phyloP scores from a whole-genome alignment of 2,329 filamentous ascomycete species.

The Clarireedia homoeocarpa region DNA sequence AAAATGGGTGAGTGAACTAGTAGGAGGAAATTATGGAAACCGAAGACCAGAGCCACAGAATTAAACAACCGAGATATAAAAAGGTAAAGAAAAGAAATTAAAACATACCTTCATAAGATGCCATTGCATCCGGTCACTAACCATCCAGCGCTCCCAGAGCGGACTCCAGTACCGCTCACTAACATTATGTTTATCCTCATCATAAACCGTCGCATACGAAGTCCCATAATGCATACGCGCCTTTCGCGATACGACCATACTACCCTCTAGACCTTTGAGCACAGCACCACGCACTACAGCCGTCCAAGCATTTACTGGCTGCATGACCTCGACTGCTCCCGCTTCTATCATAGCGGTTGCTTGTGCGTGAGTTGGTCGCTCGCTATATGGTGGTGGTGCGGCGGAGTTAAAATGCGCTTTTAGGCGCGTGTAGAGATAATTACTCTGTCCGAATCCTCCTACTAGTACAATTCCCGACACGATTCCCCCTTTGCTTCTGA shows the following conservation, averaged over 20 bases:
- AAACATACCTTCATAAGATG: constrained; percentile 61
- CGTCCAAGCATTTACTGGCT: constrained; percentile 76
- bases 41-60: too few relatives aligned
- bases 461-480: constrained; percentile 73
- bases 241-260: constrained; percentile 68
- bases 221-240: constrained; percentile 69
- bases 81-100: too few relatives aligned
- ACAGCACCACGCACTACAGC: constrained; percentile 73
- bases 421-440: constrained; percentile 65
- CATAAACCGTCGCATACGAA: constrained; percentile 73
- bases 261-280: constrained; percentile 65
- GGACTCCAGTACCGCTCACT: constrained; percentile 73
- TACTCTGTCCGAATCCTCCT: constrained; percentile 73
- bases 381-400: constrained; percentile 51
- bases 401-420: constrained; percentile 56
- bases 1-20: neutral
- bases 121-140: constrained; percentile 78
- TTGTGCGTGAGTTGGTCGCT: constrained; percentile 59
- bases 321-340: constrained; percentile 67
- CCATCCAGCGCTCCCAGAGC: constrained; percentile 77
- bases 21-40: too few relatives aligned
- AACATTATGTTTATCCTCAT: constrained; percentile 65
- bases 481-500: constrained; percentile 52
- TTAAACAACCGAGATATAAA: too few relatives aligned
- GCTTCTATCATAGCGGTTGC: constrained; percentile 39